These are phyloP conservation scores for Fusarium nodosum DNA, from an alignment of 2,329 filamentous ascomycete species.

Conservation along the genomic window DNA sequence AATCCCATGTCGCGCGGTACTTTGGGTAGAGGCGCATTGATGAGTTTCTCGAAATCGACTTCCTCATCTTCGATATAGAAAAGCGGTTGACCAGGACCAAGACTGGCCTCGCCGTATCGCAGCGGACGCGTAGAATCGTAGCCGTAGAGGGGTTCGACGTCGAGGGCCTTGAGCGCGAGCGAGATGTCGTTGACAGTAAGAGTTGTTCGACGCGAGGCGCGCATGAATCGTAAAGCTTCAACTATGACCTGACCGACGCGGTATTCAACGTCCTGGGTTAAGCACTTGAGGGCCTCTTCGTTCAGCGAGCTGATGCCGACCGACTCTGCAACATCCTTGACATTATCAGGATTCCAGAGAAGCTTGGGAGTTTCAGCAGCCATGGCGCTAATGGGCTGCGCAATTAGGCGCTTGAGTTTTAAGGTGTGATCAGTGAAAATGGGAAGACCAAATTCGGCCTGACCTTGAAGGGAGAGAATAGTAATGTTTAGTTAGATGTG, in stretches of 20 bases:
- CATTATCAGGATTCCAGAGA: slow-evolving; percentile 96
- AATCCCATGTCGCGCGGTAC: slow-evolving; percentile 94
- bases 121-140: slow-evolving; percentile 93
- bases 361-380: slow-evolving; percentile 63
- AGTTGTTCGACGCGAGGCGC: slow-evolving; percentile 85
- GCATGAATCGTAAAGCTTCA: slow-evolving; percentile 96
- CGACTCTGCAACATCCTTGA: slow-evolving; percentile 95
- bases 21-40: slow-evolving; percentile 95
- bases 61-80: slow-evolving; percentile 99
- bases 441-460: neutral
- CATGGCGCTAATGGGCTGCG: slow-evolving; percentile 48
- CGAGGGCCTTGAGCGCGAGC: slow-evolving; percentile 85
- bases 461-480: neutral
- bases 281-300: slow-evolving; percentile 87
- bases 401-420: neutral
- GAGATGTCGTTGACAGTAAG: slow-evolving; percentile 91
- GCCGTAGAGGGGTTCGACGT: slow-evolving; percentile 95
- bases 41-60: slow-evolving; percentile 98
- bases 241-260: slow-evolving; percentile 93
- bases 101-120: slow-evolving; percentile 91
- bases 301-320: slow-evolving; percentile 86
- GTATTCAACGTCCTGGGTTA: slow-evolving; percentile 96
- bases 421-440: neutral
- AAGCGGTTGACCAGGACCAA: slow-evolving; percentile 92
- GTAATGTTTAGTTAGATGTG: slow-evolving; percentile 6